Conservation (phyloP, 345 rosid species). For the Aquilaria yunnanensis region DNA sequence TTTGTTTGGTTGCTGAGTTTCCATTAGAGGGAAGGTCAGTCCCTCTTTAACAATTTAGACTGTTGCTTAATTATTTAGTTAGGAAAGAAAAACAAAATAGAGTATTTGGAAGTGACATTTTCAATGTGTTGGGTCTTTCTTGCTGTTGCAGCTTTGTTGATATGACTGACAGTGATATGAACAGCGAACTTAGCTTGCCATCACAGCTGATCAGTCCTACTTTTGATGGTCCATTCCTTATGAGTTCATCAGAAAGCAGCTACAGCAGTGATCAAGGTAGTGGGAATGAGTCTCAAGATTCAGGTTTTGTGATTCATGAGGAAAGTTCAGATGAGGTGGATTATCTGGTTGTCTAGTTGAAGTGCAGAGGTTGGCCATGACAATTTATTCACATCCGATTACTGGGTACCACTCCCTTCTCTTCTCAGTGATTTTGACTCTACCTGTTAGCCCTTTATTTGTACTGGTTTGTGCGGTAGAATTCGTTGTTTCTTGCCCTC, state of each 20-base stretch:
- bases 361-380: conserved; percentile 3
- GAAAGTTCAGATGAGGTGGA: conserved; percentile 71
- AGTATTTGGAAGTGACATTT: conserved; percentile 4
- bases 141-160: conserved; percentile 51
- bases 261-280: conserved; percentile 64
- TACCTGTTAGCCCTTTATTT: no score
- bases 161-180: conserved; percentile 48
- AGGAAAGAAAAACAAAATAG: neutral
- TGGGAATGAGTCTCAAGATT: conserved; percentile 49
- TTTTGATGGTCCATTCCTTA: conserved; percentile 39
- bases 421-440: neutral
- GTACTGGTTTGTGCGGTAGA: no score
- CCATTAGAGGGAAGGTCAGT: conserved; percentile 62
- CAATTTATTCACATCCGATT: neutral
- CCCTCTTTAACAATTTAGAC: conserved; percentile 1
- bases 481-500: no score
- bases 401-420: conserved; percentile 19
- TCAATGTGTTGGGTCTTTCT: conserved; percentile 13
- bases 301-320: conserved; percentile 36
- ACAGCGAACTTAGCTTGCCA: conserved; percentile 37
- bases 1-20: conserved; percentile 72
- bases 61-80: neutral
- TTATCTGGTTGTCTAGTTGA: conserved; percentile 33
- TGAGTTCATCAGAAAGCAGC: conserved; percentile 58
- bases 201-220: conserved; percentile 32